phyloP scores from a whole-genome alignment of 2,329 filamentous ascomycete species.

The Trichoderma sp. region DNA sequence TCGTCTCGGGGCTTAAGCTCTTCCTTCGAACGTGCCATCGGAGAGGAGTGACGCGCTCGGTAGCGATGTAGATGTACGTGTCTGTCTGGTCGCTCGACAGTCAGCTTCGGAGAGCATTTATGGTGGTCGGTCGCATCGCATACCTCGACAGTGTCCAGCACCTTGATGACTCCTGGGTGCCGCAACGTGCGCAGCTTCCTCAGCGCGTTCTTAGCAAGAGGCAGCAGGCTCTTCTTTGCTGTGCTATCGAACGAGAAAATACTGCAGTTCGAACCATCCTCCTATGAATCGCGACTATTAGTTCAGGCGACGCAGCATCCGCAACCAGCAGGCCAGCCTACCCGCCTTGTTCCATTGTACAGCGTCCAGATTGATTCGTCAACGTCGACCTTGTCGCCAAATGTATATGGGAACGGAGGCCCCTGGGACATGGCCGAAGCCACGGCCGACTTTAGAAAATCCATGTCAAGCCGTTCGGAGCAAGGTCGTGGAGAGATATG shows the following conservation, averaged over 20 bases:
- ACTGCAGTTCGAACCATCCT: conserved; percentile 91
- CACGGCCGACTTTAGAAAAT: conserved; percentile 96
- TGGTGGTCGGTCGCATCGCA: not conserved
- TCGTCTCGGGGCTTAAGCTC: conserved; percentile 83
- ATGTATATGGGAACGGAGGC: conserved; percentile 85
- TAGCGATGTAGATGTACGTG: conserved; percentile 92
- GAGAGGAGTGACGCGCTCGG: conserved; percentile 81
- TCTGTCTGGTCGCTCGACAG: conserved; percentile 64
- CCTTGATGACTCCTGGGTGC: conserved; percentile 91
- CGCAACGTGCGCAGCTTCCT: conserved; percentile 90
- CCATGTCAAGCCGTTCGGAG: conserved; percentile 56
- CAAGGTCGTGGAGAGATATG: not conserved
- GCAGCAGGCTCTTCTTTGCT: conserved; percentile 74
- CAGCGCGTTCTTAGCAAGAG: conserved; percentile 87
- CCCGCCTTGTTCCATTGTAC: conserved; percentile 88
- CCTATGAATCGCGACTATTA: conserved; percentile 48
- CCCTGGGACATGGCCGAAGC: conserved; percentile 95
- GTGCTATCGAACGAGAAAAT: conserved; percentile 93
- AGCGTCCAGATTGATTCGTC: conserved; percentile 96
- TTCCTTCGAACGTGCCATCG: conserved; percentile 88
- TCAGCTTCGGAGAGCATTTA: conserved; percentile 25
- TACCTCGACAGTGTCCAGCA: conserved; percentile 91
- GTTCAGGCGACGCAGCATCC: not conserved
- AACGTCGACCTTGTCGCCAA: conserved; percentile 88
- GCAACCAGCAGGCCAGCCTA: conserved; percentile 39